Evolutionary conservation across 352 stramenopile genomes (phyloP).

Genomic region (Phytophthora meadii): DNA sequence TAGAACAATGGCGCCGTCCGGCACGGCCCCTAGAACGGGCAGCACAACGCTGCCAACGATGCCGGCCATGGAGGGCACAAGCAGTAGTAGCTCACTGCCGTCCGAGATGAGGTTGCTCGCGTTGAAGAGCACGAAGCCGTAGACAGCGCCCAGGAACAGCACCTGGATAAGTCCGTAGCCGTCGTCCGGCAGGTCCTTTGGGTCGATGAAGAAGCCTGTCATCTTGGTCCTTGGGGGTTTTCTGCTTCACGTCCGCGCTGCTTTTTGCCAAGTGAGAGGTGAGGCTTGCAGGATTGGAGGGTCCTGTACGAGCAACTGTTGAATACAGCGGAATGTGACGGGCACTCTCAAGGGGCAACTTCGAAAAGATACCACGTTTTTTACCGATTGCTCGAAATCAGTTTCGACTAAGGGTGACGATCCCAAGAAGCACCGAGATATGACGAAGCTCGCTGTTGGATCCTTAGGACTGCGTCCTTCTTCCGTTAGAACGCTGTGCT

Average conservation of each 20-base stretch:
- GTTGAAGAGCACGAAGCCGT: constrained; percentile 97
- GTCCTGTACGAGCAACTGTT: constrained; percentile 7
- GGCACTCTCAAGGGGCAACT: constrained; percentile 12
- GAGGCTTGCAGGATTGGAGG: background rate
- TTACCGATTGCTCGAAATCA: constrained; percentile 36
- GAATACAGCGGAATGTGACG: background rate
- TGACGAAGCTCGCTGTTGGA: no score
- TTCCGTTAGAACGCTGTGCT: no score
- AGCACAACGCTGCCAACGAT: constrained; percentile 97
- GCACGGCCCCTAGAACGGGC: constrained; percentile 96
- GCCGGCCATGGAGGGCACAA: constrained; percentile 95
- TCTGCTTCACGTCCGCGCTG: constrained; percentile 20
- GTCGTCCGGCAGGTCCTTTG: constrained; percentile 79
- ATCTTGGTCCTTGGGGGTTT: constrained; percentile 21
- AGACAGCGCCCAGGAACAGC: constrained; percentile 95
- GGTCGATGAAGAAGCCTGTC: constrained; percentile 86
- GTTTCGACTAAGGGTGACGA: constrained; percentile 11
- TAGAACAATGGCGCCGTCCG: constrained; percentile 97
- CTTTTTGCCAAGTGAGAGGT: constrained; percentile 43
- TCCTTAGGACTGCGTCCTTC: no score
- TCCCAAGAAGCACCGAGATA: no score
- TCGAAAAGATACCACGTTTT: constrained; percentile 16
- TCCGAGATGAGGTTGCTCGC: constrained; percentile 98
- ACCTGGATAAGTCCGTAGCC: constrained; percentile 90
- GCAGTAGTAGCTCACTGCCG: constrained; percentile 97